Evolutionary conservation across 1,284 basidiomycete species (phyloP), one percentile per base, ranked within the genome.

Genomic region (Cronartium quercuum): DNA sequence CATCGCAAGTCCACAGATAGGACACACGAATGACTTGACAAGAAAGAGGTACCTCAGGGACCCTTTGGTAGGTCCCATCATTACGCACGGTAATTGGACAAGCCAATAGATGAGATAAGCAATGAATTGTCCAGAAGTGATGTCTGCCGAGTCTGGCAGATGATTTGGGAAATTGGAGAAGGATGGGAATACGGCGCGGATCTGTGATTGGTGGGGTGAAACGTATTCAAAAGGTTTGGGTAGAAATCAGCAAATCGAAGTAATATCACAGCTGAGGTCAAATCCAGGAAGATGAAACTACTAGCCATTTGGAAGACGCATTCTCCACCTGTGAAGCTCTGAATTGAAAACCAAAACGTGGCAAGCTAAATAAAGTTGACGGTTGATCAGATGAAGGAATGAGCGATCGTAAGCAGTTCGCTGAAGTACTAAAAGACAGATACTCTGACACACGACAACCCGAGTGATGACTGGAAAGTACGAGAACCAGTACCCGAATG

Each of bases 51-150:
- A 75, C 2, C 64, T 65, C 3, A 78, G 76, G 12, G 40, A 47
- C 1, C 83, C 87, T 87, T 62, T 88, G 86, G 62, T 91, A 88
- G 77, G 85, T 86, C 78, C 47, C 47, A 51, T 29, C 51, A 66
- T 18, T 6, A 57, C 29, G 35, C 35, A 12, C 18, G 37, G 10
- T 18, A 89, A 85, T 79, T 89, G 87, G 35, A 89, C 83, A 24
- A 88, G 81, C 90, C 90, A 91, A 83, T 88, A 91, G 40, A 92
- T 81, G 82, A 91, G 87, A 82, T 90, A 92, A 79, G 88, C 90
- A 82, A 90, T 86, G 81, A 90, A 85, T 9, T 85, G 86, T 84
- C 77, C 29, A 15, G 68, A 65, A 15, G 75, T 78, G 1, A 76
- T 68, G 18, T 77, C 77, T 6, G 77, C 34, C 0, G 74, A 73